These are phyloP conservation scores for Phytophthora cryptogea DNA, from an alignment of 352 stramenopile species.

Conservation along the genomic window DNA sequence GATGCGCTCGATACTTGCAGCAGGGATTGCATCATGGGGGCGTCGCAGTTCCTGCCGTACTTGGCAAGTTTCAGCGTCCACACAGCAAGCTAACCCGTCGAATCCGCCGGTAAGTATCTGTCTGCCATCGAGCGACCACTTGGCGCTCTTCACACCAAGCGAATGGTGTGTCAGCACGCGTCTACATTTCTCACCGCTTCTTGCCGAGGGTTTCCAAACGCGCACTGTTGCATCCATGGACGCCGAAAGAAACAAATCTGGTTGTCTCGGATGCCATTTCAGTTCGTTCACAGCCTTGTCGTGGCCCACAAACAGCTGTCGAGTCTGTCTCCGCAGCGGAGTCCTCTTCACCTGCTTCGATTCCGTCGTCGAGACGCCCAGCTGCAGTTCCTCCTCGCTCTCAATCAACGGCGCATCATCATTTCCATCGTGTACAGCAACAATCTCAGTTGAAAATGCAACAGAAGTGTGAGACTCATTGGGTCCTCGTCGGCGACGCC, in stretches of 20 bases:
- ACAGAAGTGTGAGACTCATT: neutral
- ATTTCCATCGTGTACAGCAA: neutral
- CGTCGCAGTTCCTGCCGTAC: slow-evolving; percentile 10
- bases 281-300: slow-evolving; percentile 38
- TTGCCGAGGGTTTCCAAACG: slow-evolving; percentile 40
- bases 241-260: slow-evolving; percentile 53
- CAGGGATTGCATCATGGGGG: slow-evolving; percentile 3
- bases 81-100: slow-evolving; percentile 35
- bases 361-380: neutral
- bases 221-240: slow-evolving; percentile 62
- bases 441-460: neutral
- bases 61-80: slow-evolving; percentile 42
- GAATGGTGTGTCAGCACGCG: slow-evolving; percentile 33
- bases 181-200: slow-evolving; percentile 1
- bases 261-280: slow-evolving; percentile 46
- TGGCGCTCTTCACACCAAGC: slow-evolving; percentile 53
- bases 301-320: slow-evolving; percentile 36
- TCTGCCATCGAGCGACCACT: slow-evolving; percentile 56
- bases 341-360: neutral
- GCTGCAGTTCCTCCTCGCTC: neutral
- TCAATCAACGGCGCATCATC: slow-evolving; percentile 8
- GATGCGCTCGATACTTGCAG: slow-evolving; percentile 26
- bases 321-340: slow-evolving; percentile 9
- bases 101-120: slow-evolving; percentile 51
- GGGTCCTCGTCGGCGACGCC: neutral